A percentile compares a stretch with the other conserved stretches of the same genome.
phyloP scores from a whole-genome alignment of 495 filamentous ascomycete genomes.

The Neurospora tetraspora region DNA sequence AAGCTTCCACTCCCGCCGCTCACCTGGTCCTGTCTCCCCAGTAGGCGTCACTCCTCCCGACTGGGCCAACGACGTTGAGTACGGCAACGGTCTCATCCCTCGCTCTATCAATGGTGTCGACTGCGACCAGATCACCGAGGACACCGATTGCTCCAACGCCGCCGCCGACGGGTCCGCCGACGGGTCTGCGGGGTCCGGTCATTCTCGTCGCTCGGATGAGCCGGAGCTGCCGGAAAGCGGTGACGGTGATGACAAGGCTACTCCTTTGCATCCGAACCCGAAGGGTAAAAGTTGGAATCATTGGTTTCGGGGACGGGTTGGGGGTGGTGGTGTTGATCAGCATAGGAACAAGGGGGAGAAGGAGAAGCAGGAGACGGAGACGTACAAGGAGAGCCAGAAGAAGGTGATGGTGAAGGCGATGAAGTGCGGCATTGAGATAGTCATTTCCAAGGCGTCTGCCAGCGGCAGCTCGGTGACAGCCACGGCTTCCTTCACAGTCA shows the following conservation, averaged over 20 bases:
- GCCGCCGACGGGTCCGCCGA: background rate
- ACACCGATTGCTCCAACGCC: background rate
- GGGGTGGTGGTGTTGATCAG: background rate
- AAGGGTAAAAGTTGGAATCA: background rate
- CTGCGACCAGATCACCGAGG: background rate
- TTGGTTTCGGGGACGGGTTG: background rate
- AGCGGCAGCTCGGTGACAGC: background rate
- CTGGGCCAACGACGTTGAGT: background rate
- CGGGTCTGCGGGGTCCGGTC: background rate
- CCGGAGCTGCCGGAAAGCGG: background rate
- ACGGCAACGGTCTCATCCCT: background rate
- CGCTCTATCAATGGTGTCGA: background rate
- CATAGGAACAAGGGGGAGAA: background rate
- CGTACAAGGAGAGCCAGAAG: background rate
- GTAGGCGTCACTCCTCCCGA: background rate
- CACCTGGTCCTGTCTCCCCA: background rate
- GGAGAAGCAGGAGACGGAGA: background rate
- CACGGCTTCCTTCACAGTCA: background rate
- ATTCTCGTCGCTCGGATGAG: background rate
- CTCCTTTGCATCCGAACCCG: background rate
- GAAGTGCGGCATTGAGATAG: background rate
- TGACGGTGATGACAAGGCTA: background rate
- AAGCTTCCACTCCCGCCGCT: background rate
- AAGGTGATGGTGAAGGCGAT: background rate
- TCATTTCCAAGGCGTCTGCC: background rate